These are phyloP conservation scores for Bauhinia variegata DNA, from an alignment of 306 rosid species.

Conservation along the genomic window DNA sequence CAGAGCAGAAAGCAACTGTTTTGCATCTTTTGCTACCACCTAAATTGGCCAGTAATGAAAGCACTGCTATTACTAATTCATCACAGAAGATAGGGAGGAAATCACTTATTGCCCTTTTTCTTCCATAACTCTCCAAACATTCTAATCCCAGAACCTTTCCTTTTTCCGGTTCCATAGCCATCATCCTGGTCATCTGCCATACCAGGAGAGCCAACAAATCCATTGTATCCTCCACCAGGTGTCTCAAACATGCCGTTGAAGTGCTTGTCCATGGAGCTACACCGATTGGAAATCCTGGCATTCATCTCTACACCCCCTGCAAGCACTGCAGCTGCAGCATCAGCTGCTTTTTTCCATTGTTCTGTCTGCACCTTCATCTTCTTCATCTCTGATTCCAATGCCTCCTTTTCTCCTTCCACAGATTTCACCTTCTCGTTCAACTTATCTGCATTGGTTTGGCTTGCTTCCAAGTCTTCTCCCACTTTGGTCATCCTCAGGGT, in stretches of 20 bases:
- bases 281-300: constrained; percentile 69
- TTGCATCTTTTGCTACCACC: constrained; percentile 35
- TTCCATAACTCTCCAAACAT: constrained; percentile 89
- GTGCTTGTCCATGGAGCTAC: constrained; percentile 89
- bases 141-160: constrained; percentile 78
- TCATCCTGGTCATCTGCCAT: constrained; percentile 67
- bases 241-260: constrained; percentile 63
- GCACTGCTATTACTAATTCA: constrained; percentile 10
- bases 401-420: constrained; percentile 61
- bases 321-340: constrained; percentile 88
- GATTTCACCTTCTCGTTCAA: constrained; percentile 57
- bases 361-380: constrained; percentile 83
- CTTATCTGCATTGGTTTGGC: constrained; percentile 43
- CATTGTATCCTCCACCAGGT: constrained; percentile 59
- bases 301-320: constrained; percentile 70
- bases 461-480: constrained; percentile 59
- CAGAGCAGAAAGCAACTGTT: constrained; percentile 62
- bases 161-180: constrained; percentile 66
- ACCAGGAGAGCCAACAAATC: constrained; percentile 72
- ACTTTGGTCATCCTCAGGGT: constrained; percentile 44
- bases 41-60: constrained; percentile 31
- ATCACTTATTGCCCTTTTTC: constrained; percentile 75
- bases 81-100: not conserved
- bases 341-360: constrained; percentile 92
- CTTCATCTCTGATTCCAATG: constrained; percentile 75